Conservation (phyloP, 345 rosid genomes). For the Populus deltoides region DNA sequence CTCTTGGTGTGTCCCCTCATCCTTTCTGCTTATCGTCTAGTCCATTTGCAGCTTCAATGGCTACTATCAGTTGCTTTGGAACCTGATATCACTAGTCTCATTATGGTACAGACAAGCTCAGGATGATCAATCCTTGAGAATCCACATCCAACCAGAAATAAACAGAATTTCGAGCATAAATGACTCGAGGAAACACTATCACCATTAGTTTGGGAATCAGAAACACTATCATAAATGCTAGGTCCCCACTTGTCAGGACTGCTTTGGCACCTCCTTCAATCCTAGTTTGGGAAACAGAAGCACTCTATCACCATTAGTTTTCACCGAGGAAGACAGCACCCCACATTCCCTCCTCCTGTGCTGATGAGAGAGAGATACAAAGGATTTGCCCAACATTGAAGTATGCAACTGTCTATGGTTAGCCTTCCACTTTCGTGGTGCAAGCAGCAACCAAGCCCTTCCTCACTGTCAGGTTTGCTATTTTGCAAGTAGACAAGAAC, state of each 20-base stretch:
- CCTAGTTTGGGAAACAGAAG: too few species aligned
- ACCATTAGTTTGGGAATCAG: slow-evolving; percentile 65
- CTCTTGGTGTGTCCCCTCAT: background rate
- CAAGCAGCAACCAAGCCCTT: slow-evolving; percentile 95
- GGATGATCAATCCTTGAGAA: slow-evolving; percentile 7
- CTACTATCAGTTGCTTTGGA: background rate
- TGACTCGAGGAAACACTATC: slow-evolving; percentile 88
- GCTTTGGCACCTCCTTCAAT: too few species aligned
- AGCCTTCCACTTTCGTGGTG: slow-evolving; percentile 87
- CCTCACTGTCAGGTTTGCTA: slow-evolving; percentile 79
- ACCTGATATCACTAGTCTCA: background rate
- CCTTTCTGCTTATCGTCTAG: background rate
- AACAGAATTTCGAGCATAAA: slow-evolving; percentile 59
- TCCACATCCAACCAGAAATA: slow-evolving; percentile 90
- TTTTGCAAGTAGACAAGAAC: slow-evolving; percentile 63
- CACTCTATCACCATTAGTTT: slow-evolving; percentile 39
- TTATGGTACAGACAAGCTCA: background rate
- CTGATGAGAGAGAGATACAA: slow-evolving; percentile 55
- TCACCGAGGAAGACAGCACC: slow-evolving; percentile 20
- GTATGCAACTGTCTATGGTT: slow-evolving; percentile 83
- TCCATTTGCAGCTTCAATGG: background rate
- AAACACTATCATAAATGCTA: too few species aligned
- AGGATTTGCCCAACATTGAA: slow-evolving; percentile 81
- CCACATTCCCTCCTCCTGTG: background rate
- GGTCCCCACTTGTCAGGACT: too few species aligned